Conservation (phyloP, 306 rosid species). For the Lotus japonicus region DNA sequence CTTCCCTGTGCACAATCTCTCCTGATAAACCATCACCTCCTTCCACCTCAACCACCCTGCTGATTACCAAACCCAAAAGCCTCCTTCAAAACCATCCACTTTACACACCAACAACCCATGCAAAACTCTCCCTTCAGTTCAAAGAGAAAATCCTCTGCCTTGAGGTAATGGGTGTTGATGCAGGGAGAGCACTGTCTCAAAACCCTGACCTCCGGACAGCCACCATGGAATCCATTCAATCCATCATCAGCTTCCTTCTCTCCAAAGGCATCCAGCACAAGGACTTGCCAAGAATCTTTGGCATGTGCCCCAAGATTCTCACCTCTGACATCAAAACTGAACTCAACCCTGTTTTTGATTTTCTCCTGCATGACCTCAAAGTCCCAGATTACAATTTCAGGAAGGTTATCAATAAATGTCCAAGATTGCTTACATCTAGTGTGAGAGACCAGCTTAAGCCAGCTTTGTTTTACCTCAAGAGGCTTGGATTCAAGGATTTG, state of each 20-base stretch:
- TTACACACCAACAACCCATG: constrained; percentile 43
- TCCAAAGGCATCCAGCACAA: constrained; percentile 61
- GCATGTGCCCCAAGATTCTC: constrained; percentile 86
- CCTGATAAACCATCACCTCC: constrained; percentile 41
- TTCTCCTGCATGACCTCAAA: constrained; percentile 47
- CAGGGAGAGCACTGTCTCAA: constrained; percentile 76
- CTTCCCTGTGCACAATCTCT: constrained; percentile 45
- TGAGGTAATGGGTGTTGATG: constrained; percentile 78
- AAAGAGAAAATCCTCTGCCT: constrained; percentile 91
- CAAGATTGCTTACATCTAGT: constrained; percentile 73
- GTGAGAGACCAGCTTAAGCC: constrained; percentile 79
- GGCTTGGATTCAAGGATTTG: constrained; percentile 68
- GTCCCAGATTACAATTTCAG: constrained; percentile 61
- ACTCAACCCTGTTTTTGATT: constrained; percentile 69
- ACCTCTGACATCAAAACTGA: constrained; percentile 59
- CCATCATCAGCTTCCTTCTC: constrained; percentile 61
- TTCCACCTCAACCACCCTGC: constrained; percentile 21
- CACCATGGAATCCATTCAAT: constrained; percentile 54
- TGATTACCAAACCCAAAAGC: constrained; percentile 50
- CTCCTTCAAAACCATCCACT: constrained; percentile 71
- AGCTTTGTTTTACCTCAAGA: constrained; percentile 53
- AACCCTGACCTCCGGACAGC: constrained; percentile 61
- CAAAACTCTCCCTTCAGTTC: constrained; percentile 61
- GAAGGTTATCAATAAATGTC: constrained; percentile 68
- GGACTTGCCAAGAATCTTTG: constrained; percentile 71